These are phyloP conservation scores for Arxiozyma telluris DNA, from an alignment of 1,139 yeast species.

Conservation along the genomic window DNA sequence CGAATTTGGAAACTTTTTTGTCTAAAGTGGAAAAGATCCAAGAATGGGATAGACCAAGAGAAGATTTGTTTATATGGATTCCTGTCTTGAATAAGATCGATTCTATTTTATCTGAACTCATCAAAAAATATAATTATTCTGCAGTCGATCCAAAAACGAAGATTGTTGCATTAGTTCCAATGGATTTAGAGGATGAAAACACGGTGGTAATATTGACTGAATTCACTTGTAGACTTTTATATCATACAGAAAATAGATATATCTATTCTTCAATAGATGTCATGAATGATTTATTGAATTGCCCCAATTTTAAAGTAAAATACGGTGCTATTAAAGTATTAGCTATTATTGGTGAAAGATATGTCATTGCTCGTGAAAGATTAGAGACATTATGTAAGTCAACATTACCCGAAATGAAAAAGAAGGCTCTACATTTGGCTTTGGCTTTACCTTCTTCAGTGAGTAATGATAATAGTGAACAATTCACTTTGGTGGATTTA, in stretches of 20 bases:
- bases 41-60: conserved; percentile 60
- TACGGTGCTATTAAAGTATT: conserved; percentile 58
- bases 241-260: conserved; percentile 59
- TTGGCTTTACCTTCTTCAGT: conserved; percentile 46
- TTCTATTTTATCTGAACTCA: conserved; percentile 46
- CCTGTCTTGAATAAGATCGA: conserved; percentile 70
- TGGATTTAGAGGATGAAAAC: conserved; percentile 39
- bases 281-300: conserved; percentile 49
- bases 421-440: conserved; percentile 44
- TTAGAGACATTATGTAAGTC: conserved; percentile 39
- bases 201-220: conserved; percentile 46
- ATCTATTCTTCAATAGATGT: conserved; percentile 62
- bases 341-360: conserved; percentile 52
- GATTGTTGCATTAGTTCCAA: conserved; percentile 38
- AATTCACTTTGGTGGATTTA: conserved; percentile 47
- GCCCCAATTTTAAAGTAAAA: conserved; percentile 52
- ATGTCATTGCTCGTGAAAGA: conserved; percentile 37
- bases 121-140: conserved; percentile 43
- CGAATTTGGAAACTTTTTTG: conserved; percentile 19
- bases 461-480: conserved; percentile 36
- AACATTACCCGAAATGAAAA: conserved; percentile 30
- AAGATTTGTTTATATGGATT: conserved; percentile 72
- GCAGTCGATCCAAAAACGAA: conserved; percentile 30
- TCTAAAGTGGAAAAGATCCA: conserved; percentile 18
- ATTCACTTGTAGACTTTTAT: conserved; percentile 57